Conservation (phyloP, 164 flowering plant genomes). For the Tinospora cordifolia region DNA sequence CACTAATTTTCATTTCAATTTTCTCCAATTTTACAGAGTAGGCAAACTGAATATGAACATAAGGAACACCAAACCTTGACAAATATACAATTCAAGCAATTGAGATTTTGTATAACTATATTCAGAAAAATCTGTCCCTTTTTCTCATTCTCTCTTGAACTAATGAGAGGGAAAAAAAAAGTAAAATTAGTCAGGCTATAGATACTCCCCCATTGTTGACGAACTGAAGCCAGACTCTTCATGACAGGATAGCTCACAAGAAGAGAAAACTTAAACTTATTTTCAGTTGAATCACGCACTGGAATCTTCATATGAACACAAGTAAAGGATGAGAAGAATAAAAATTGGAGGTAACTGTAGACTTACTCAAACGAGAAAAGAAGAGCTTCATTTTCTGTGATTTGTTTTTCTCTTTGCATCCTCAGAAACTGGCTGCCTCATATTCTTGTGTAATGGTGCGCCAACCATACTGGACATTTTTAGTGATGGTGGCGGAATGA, state of each 20-base stretch:
- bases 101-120: no score
- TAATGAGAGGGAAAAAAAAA: no score
- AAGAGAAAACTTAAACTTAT: not conserved
- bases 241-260: not conserved
- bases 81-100: no score
- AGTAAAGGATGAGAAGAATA: not conserved
- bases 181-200: no score
- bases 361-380: not conserved
- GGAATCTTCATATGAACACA: not conserved
- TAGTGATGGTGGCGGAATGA: constrained; percentile 55
- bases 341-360: not conserved
- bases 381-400: constrained; percentile 4
- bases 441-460: constrained; percentile 22
- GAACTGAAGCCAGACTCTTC: not conserved
- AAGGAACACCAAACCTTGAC: no score
- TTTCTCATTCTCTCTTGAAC: no score
- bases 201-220: no score
- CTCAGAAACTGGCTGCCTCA: constrained; percentile 39
- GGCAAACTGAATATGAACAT: no score
- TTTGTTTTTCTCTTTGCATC: constrained; percentile 59
- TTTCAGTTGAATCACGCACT: not conserved
- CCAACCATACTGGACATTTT: constrained; percentile 43
- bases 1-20: no score
- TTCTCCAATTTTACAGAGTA: no score
- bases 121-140: no score